These are phyloP conservation scores for Dictyostelium gargantuum DNA, from an alignment of 208 protist species.

Conservation along the genomic window DNA sequence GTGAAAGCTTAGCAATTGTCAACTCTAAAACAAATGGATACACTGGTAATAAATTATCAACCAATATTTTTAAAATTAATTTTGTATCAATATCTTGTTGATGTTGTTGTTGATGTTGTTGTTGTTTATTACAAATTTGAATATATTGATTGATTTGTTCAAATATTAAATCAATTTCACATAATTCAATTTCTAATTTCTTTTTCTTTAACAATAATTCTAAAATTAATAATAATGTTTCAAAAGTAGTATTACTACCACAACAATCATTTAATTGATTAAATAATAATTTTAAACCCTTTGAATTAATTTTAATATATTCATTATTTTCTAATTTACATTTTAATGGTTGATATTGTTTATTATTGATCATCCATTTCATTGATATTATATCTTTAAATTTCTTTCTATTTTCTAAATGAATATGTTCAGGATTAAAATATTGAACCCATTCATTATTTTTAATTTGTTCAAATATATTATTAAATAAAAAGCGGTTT, in stretches of 20 bases:
- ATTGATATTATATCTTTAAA: background rate
- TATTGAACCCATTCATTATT: background rate
- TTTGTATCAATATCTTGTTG: background rate
- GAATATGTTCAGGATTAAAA: background rate
- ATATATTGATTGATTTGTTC: too few relatives aligned
- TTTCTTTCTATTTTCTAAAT: background rate
- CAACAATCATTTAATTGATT: too few relatives aligned
- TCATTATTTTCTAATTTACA: background rate
- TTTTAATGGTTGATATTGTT: background rate
- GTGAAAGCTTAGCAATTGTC: background rate
- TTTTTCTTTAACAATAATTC: background rate
- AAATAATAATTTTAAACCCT: background rate
- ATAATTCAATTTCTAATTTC: background rate
- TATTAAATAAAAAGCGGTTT: background rate
- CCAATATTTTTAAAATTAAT: background rate
- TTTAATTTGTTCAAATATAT: background rate
- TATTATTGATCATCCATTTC: background rate
- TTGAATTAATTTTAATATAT: background rate
- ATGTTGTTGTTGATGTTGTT: too few relatives aligned
- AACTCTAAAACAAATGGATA: background rate
- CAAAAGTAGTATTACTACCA: too few relatives aligned
- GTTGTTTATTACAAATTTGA: too few relatives aligned
- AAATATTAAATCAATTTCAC: background rate
- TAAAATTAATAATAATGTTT: background rate
- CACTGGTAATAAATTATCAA: background rate